Percentiles rank a stretch among this genome's conserved stretches.
Evolutionary conservation across 2,329 filamentous ascomycete species (phyloP).

Genomic region (Xylaria sp.): DNA sequence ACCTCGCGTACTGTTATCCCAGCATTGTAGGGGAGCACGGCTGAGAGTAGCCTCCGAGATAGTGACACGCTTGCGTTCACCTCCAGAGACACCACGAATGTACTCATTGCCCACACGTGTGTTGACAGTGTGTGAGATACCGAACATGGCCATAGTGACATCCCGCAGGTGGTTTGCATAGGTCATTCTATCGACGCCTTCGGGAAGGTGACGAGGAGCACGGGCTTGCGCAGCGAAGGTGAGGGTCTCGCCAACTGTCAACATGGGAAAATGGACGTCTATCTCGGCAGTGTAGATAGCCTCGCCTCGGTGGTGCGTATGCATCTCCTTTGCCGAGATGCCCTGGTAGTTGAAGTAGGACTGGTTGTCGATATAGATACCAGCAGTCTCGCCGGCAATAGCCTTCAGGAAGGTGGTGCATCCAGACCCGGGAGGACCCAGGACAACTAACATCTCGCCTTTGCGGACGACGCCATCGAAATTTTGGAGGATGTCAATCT

Average conservation of each 20-base stretch:
- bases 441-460: conserved; percentile 80
- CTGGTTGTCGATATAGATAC: conserved; percentile 75
- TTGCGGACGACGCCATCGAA: conserved; percentile 76
- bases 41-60: conserved; percentile 71
- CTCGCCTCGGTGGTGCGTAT: conserved; percentile 81
- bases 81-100: conserved; percentile 78
- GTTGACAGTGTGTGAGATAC: conserved; percentile 78
- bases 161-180: conserved; percentile 74
- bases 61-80: conserved; percentile 76
- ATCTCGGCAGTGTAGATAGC: conserved; percentile 89
- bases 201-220: conserved; percentile 70
- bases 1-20: conserved; percentile 79
- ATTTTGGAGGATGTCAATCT: conserved; percentile 74
- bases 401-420: conserved; percentile 90
- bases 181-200: conserved; percentile 63
- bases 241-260: conserved; percentile 82
- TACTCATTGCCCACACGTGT: conserved; percentile 81
- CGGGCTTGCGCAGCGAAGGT: conserved; percentile 80
- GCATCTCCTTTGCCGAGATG: conserved; percentile 78
- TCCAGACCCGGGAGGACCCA: conserved; percentile 77
- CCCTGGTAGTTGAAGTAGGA: conserved; percentile 87
- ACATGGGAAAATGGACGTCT: conserved; percentile 82
- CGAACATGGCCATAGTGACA: conserved; percentile 80
- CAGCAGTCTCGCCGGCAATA: conserved; percentile 83
- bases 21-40: conserved; percentile 70